These are phyloP conservation scores for Azolla pinnata DNA, from an alignment of 75 land plant species.

Conservation along the genomic window DNA sequence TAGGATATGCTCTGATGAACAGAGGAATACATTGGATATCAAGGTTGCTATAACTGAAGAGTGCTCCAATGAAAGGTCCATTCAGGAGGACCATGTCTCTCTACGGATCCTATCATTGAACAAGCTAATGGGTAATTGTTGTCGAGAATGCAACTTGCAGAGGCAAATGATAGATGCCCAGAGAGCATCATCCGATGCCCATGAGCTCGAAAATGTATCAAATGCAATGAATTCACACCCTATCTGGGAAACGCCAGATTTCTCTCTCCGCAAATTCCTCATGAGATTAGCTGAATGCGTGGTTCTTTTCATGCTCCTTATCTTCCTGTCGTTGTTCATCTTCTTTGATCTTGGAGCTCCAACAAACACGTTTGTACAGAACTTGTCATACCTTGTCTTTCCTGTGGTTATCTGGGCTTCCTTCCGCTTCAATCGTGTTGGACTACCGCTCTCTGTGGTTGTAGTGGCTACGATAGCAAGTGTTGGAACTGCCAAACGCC, in stretches of 20 bases:
- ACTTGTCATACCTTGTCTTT: slow-evolving; percentile 32
- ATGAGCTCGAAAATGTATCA: too few species aligned
- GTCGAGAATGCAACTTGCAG: not conserved
- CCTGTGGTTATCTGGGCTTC: slow-evolving; percentile 48
- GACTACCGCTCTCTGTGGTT: slow-evolving; percentile 37
- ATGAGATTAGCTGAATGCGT: slow-evolving; percentile 29
- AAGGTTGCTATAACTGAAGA: not conserved
- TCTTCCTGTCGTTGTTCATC: slow-evolving; percentile 27
- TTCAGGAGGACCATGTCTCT: not conserved
- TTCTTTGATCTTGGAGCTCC: slow-evolving; percentile 24
- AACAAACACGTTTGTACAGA: slow-evolving; percentile 16
- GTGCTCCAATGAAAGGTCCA: not conserved
- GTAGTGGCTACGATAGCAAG: slow-evolving; percentile 38
- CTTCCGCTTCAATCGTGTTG: slow-evolving; percentile 39
- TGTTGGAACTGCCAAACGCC: slow-evolving; percentile 39
- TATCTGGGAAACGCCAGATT: not conserved
- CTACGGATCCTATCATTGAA: too few species aligned
- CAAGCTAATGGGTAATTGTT: not conserved
- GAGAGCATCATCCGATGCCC: not conserved
- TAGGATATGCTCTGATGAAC: too few species aligned
- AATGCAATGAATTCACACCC: too few species aligned
- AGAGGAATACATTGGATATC: not conserved
- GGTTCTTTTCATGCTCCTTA: slow-evolving; percentile 30
- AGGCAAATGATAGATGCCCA: not conserved
- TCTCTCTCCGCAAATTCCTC: slow-evolving; percentile 17